These are phyloP conservation scores for Mycena vulgaris DNA, from an alignment of 768 basidiomycete genomes.

Conservation along the genomic window DNA sequence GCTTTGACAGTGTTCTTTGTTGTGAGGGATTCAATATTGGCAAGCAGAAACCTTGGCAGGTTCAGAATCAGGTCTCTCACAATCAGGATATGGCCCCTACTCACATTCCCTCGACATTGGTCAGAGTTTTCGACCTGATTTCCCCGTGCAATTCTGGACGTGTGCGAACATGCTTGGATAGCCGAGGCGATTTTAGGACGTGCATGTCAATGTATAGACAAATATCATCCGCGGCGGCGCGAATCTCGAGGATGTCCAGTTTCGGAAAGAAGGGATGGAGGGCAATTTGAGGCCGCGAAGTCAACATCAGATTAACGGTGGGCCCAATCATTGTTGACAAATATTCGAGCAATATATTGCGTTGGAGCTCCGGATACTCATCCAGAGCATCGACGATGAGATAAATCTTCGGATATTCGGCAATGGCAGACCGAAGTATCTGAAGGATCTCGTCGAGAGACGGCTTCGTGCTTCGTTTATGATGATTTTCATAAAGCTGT, in stretches of 20 bases:
- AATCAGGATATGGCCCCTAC: too few species aligned
- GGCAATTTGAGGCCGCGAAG: not conserved
- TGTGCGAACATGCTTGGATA: not conserved
- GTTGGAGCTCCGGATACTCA: not conserved
- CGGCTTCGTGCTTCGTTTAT: not conserved
- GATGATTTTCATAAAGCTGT: not conserved
- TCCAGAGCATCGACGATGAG: slow-evolving; percentile 1
- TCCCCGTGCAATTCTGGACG: not conserved
- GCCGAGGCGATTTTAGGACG: not conserved
- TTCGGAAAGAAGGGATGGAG: not conserved
- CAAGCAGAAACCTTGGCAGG: too few species aligned
- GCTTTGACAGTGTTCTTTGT: too few species aligned
- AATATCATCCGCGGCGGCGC: not conserved
- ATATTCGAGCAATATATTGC: not conserved
- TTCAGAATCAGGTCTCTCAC: too few species aligned
- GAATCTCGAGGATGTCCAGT: not conserved
- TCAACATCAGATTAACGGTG: not conserved
- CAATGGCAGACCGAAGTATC: not conserved
- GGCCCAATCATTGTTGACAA: not conserved
- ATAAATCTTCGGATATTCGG: not conserved
- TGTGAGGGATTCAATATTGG: too few species aligned
- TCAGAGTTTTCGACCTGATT: not conserved
- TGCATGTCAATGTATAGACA: not conserved
- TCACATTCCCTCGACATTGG: not conserved
- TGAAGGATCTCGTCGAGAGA: not conserved